Base-by-base conservation (phyloP, 1,284 basidiomycete species). In the Veloboletus limbatus region DNA sequence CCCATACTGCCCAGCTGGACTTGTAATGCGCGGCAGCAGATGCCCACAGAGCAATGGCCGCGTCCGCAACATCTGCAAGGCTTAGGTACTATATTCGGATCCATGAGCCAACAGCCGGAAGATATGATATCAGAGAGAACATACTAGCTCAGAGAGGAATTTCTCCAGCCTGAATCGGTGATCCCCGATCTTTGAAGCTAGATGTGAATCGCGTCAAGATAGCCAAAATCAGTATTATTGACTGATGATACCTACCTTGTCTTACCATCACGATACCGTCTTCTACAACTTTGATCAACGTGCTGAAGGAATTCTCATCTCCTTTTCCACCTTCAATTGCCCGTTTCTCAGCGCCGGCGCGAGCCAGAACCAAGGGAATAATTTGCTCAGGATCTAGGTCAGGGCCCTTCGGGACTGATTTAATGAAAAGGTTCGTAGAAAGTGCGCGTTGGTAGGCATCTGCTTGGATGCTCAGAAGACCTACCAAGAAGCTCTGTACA, bases 121-220 rank as follows among this genome's bases (percentile, higher is more conserved):
- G 8, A 47, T n/a, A 26, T 20, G 16, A 16, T 16, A 6, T 8
- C 9, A 33, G 34, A 43, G 20, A 21, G 6, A 17, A 74, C 85
- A 54, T 60, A 93, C 92, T 48, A 90, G 71, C 39, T 80, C 75
- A 26, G 83, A 74, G 16, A 92, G 71, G 61, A 83, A 91, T 57
- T 88, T 92, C 62, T 97, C 93, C 27, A 97, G 67, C 30, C 87
- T 78, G 43, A 90, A 71, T 21, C 81, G 72, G 17, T 72, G 63
- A 54, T 82, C 79, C 7, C 80, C 77, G 6, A 62, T 52, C 40
- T 71, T 72, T 1, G 74, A 74, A 26, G 70, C 77, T 79, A 52
- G 34, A 46, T 36, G 31, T 0, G 10, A 33, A 28, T 39, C 25
- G 10, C 27, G 8, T 58, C 35, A 48, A 48, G 10, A 36, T 3